phyloP scores from a whole-genome alignment of 306 rosid genomes.

The Quercus engelmannii region DNA sequence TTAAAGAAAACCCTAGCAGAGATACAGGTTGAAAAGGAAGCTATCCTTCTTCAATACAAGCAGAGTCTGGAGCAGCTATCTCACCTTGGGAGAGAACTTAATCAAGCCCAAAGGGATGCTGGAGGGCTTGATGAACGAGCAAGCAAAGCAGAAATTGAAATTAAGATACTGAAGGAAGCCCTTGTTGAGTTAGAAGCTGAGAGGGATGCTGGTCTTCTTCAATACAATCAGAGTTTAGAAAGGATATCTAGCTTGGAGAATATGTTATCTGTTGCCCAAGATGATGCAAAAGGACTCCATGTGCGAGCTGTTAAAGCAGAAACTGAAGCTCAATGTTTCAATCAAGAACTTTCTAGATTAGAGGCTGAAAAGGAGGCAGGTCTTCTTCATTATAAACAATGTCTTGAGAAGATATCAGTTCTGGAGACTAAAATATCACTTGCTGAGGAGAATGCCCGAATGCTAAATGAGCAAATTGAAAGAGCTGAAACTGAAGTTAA shows the following conservation, averaged over 20 bases:
- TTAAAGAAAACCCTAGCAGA: slow-evolving; percentile 50
- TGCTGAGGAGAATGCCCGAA: slow-evolving; percentile 68
- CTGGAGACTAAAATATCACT: slow-evolving; percentile 63
- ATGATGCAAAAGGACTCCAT: slow-evolving; percentile 47
- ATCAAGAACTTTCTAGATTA: slow-evolving; percentile 54
- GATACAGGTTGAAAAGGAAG: slow-evolving; percentile 78
- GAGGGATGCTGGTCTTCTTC: slow-evolving; percentile 69
- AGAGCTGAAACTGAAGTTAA: slow-evolving; percentile 59
- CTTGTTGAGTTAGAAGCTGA: slow-evolving; percentile 56
- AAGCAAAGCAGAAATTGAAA: slow-evolving; percentile 87
- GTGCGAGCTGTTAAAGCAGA: slow-evolving; percentile 67
- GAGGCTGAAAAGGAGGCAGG: slow-evolving; percentile 67
- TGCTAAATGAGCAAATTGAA: slow-evolving; percentile 56
- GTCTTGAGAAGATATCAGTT: slow-evolving; percentile 66
- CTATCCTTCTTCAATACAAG: slow-evolving; percentile 66
- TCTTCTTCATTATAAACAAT: slow-evolving; percentile 53
- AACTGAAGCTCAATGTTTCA: slow-evolving; percentile 56
- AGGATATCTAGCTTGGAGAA: slow-evolving; percentile 65
- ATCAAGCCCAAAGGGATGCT: slow-evolving; percentile 46
- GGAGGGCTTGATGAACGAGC: slow-evolving; percentile 79
- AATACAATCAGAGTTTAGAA: slow-evolving; percentile 58
- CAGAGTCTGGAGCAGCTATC: slow-evolving; percentile 66
- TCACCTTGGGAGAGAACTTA: slow-evolving; percentile 60
- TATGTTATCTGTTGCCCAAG: slow-evolving; percentile 43
- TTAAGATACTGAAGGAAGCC: slow-evolving; percentile 68